phyloP scores from a whole-genome alignment of 805 yeast genomes.

The Aciculoconidium aculeatum region DNA sequence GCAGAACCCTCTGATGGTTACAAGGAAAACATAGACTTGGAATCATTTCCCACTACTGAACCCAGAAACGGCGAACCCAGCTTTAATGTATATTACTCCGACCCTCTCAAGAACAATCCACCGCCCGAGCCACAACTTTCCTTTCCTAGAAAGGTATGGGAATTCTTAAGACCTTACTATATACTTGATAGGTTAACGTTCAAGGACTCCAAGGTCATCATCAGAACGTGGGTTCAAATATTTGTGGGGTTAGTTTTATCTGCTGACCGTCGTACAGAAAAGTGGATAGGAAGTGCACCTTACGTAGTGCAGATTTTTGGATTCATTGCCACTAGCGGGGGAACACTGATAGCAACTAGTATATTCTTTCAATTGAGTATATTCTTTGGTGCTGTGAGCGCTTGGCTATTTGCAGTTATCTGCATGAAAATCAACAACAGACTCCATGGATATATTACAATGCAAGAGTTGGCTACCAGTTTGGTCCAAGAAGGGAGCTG shows the following conservation, averaged over 20 bases:
- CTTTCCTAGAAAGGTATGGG: constrained; percentile 8
- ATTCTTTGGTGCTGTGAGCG: constrained; percentile 12
- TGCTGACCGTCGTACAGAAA: constrained; percentile 17
- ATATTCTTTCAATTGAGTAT: constrained; percentile 12
- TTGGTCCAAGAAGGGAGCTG: constrained; percentile 23
- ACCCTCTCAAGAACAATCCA: no score
- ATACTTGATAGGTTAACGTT: constrained; percentile 21
- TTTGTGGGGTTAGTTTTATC: constrained; percentile 22
- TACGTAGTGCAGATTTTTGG: constrained; percentile 24
- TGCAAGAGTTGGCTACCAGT: constrained; percentile 9
- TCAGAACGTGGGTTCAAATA: constrained; percentile 23
- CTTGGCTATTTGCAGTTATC: constrained; percentile 20
- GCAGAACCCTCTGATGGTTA: no score
- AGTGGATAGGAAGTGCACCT: constrained; percentile 26
- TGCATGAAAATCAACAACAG: constrained; percentile 19
- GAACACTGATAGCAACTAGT: constrained; percentile 17
- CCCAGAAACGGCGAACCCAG: no score
- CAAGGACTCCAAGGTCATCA: constrained; percentile 18
- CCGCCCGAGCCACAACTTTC: no score
- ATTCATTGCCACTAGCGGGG: constrained; percentile 23
- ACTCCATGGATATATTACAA: constrained; percentile 21
- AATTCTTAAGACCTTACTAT: constrained; percentile 16
- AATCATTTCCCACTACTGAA: no score
- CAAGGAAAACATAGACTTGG: no score
- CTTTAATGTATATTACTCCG: no score